Percentiles rank a stretch among this genome's conserved stretches.
Evolutionary conservation across 2,329 filamentous ascomycete genomes (phyloP).

Genomic region (Decorospora gaudefroyi): DNA sequence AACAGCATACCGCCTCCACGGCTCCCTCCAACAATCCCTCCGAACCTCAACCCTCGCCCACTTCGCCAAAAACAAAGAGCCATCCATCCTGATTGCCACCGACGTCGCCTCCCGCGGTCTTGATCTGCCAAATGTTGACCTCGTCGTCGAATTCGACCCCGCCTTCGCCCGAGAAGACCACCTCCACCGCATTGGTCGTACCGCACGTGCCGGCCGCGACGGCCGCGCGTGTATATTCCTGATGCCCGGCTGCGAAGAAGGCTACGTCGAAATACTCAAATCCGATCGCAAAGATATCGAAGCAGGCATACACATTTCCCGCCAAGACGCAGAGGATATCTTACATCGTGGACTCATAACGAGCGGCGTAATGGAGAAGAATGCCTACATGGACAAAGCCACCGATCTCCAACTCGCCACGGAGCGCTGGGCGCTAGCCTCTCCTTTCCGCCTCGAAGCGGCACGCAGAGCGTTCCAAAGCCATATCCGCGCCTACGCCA

Average conservation of each 20-base stretch:
- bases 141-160: slow-evolving; percentile 95
- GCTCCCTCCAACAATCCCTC: slow-evolving; percentile 83
- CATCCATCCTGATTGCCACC: slow-evolving; percentile 86
- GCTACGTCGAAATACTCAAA: slow-evolving; percentile 79
- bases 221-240: slow-evolving; percentile 89
- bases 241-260: slow-evolving; percentile 87
- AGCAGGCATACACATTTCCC: slow-evolving; percentile 61
- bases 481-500: slow-evolving; percentile 92
- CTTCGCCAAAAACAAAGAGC: slow-evolving; percentile 73
- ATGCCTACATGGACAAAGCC: slow-evolving; percentile 66
- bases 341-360: slow-evolving; percentile 65
- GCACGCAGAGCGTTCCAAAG: slow-evolving; percentile 86
- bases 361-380: slow-evolving; percentile 46
- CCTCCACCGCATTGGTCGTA: slow-evolving; percentile 90
- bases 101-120: slow-evolving; percentile 95
- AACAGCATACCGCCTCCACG: slow-evolving; percentile 84
- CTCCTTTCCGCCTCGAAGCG: slow-evolving; percentile 73
- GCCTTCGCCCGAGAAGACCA: slow-evolving; percentile 93
- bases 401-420: slow-evolving; percentile 70
- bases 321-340: slow-evolving; percentile 67
- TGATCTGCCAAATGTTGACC: slow-evolving; percentile 90
- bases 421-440: slow-evolving; percentile 67
- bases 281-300: slow-evolving; percentile 68
- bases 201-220: slow-evolving; percentile 85
- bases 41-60: slow-evolving; percentile 83